Evolutionary conservation across 192 early-diverging fungal species (phyloP).

Genomic region (Rhizophagus sp.): DNA sequence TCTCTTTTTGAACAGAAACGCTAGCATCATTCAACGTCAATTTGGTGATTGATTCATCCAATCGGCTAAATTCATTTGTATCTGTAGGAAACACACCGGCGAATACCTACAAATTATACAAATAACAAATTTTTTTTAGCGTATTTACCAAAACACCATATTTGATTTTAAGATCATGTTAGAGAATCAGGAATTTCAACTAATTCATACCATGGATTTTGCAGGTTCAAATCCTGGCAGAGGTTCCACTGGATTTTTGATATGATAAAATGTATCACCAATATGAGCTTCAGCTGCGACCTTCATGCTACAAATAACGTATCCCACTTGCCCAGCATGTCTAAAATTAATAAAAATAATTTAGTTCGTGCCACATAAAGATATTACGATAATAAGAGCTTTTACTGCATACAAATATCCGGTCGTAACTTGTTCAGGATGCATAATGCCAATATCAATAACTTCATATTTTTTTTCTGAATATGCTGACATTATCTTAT

Average conservation of each 20-base stretch:
- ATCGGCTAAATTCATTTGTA: constrained; percentile 80
- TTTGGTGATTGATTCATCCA: constrained; percentile 90
- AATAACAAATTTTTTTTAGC: too few species aligned
- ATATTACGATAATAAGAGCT: neutral
- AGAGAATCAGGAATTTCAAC: too few species aligned
- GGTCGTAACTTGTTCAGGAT: constrained; percentile 80
- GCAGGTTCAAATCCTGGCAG: constrained; percentile 92
- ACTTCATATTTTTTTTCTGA: constrained; percentile 86
- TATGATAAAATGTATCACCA: constrained; percentile 91
- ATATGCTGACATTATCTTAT: constrained; percentile 79
- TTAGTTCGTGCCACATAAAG: neutral
- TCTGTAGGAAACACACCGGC: constrained; percentile 93
- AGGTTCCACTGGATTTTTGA: constrained; percentile 63
- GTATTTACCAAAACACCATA: neutral
- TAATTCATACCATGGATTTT: constrained; percentile 77
- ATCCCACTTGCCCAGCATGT: constrained; percentile 85
- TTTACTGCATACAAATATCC: constrained; percentile 49
- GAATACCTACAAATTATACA: constrained; percentile 57
- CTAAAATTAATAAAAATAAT: constrained; percentile 30
- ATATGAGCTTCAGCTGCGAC: constrained; percentile 89
- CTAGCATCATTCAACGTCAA: constrained; percentile 95
- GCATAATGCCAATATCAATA: constrained; percentile 91
- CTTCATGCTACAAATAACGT: constrained; percentile 91
- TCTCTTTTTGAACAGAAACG: constrained; percentile 85
- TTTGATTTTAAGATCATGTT: neutral